Conservation (phyloP, 1,139 yeast genomes). For the Candida sp. region DNA sequence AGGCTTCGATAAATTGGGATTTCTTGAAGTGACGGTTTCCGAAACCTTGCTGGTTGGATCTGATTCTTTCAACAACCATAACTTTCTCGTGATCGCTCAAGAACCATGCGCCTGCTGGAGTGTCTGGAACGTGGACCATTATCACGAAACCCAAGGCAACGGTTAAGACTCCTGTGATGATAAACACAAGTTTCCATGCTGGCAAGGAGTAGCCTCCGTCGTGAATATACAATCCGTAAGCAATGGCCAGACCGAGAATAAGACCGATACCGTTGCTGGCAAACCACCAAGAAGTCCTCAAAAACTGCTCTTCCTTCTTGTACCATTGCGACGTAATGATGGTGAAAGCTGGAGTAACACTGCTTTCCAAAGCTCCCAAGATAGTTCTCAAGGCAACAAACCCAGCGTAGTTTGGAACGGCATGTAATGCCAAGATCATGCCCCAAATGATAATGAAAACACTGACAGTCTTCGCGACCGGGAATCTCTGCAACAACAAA, state of each 20-base stretch:
- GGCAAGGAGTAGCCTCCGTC: conserved; percentile 20
- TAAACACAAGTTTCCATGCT: conserved; percentile 37
- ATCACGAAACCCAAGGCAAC: conserved; percentile 27
- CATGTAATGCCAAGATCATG: conserved; percentile 27
- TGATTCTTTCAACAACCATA: conserved; percentile 36
- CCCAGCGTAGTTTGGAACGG: conserved; percentile 33
- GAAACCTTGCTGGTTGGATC: conserved; percentile 55
- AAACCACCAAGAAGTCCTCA: conserved; percentile 32
- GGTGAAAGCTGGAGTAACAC: conserved; percentile 60
- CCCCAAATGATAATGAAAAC: conserved; percentile 34
- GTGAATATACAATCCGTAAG: conserved; percentile 23
- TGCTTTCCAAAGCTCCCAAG: conserved; percentile 60
- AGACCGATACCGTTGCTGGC: conserved; percentile 35
- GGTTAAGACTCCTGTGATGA: conserved; percentile 34
- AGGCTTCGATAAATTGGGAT: conserved; percentile 59
- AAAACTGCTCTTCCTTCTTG: conserved; percentile 24
- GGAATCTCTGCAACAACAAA: conserved; percentile 39
- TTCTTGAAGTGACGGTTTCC: conserved; percentile 57
- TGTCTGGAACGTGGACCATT: conserved; percentile 30
- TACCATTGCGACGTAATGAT: conserved; percentile 45
- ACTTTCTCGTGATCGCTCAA: conserved; percentile 51
- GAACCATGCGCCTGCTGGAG: conserved; percentile 36
- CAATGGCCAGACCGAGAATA: conserved; percentile 28
- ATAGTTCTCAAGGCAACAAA: conserved; percentile 33
- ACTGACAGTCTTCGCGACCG: conserved; percentile 31